Evolutionary conservation across 2,329 filamentous ascomycete species (phyloP).

Genomic region (Colletotrichum magnum): DNA sequence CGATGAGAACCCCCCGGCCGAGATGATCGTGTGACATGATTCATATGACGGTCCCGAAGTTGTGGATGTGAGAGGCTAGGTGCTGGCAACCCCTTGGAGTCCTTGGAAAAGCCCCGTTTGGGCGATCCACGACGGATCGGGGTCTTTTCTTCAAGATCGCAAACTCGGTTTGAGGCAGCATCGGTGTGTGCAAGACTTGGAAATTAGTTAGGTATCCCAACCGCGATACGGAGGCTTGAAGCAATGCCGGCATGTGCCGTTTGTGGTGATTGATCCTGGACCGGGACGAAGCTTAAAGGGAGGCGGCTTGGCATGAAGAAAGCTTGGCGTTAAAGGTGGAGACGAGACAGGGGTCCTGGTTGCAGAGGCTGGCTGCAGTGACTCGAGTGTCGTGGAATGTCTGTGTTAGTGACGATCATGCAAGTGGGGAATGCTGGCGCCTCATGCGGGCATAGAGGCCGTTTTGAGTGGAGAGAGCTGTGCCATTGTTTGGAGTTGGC

Average conservation of each 20-base stretch:
- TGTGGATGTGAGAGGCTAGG: conserved; percentile 2
- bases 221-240: neutral
- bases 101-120: neutral
- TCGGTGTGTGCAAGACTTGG: neutral
- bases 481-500: conserved; percentile 30
- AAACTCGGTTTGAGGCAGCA: conserved; percentile 26
- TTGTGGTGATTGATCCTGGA: conserved; percentile 11
- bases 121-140: conserved; percentile 9
- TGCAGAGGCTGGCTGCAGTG: conserved; percentile 15
- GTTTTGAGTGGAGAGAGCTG: conserved; percentile 36
- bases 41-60: conserved; percentile 4
- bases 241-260: conserved; percentile 6
- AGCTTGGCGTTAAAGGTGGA: conserved; percentile 30
- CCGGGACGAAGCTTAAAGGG: conserved; percentile 22
- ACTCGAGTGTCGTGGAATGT: conserved; percentile 19
- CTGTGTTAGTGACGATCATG: conserved; percentile 38
- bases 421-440: conserved; percentile 34
- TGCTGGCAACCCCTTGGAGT: conserved; percentile 4
- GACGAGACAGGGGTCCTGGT: conserved; percentile 1
- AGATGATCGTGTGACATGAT: conserved; percentile 17
- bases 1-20: neutral
- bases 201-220: neutral
- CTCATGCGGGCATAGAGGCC: conserved; percentile 30
- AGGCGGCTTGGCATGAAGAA: conserved; percentile 25
- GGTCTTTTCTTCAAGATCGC: conserved; percentile 7